phyloP scores from a whole-genome alignment of 495 filamentous ascomycete genomes.

The Penicillium verhagenii region DNA sequence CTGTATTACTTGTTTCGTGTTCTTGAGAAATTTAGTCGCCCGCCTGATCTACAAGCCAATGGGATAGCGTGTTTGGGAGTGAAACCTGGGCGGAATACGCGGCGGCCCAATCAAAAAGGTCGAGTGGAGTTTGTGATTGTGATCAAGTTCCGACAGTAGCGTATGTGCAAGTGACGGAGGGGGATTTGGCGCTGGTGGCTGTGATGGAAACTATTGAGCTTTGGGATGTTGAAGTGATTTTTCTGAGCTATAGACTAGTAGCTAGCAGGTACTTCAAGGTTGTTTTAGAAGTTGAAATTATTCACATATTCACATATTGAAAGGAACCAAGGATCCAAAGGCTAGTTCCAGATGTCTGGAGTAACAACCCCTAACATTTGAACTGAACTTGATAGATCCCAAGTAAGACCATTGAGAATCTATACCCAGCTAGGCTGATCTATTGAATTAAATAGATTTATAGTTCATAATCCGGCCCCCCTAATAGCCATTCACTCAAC shows the following conservation, averaged over 20 bases:
- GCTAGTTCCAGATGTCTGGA: neutral
- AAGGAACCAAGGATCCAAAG: constrained; percentile 2
- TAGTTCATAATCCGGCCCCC: neutral
- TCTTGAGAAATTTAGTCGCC: neutral
- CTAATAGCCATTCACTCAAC: too few species aligned
- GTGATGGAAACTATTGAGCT: too few species aligned
- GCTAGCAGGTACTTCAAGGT: too few species aligned
- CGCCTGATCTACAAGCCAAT: neutral
- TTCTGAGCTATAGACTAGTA: too few species aligned
- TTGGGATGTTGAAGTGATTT: too few species aligned
- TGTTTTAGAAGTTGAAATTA: too few species aligned
- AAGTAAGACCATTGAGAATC: neutral
- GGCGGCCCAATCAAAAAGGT: constrained; percentile 1
- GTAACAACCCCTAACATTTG: too few species aligned
- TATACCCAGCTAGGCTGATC: neutral
- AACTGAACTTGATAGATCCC: too few species aligned
- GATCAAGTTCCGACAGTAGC: constrained; percentile 21
- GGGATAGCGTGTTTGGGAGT: neutral
- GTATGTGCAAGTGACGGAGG: constrained; percentile 19
- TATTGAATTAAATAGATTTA: neutral
- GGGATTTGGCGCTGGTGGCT: constrained; percentile 22
- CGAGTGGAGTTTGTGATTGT: constrained; percentile 21
- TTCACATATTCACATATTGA: too few species aligned
- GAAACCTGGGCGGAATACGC: constrained; percentile 6
- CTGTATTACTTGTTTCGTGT: neutral